These are phyloP conservation scores for Yamadazyma atlantica DNA, from an alignment of 1,139 yeast genomes.

Conservation along the genomic window DNA sequence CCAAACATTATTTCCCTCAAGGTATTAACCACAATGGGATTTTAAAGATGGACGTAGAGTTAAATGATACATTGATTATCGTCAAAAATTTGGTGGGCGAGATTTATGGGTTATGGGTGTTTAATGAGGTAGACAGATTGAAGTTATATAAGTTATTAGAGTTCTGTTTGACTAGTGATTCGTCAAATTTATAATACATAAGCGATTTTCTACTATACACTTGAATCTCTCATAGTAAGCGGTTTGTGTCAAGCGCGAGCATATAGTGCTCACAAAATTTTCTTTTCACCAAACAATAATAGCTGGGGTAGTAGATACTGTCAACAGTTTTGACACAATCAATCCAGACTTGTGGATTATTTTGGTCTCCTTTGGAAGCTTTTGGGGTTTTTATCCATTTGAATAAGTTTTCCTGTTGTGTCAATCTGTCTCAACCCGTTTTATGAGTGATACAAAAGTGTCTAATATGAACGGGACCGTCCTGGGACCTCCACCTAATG, in stretches of 20 bases:
- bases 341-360: no score
- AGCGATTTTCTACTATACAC: no score
- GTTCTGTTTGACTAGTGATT: slow-evolving; percentile 48
- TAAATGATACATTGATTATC: slow-evolving; percentile 78
- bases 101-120: slow-evolving; percentile 88
- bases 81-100: slow-evolving; percentile 74
- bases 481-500: slow-evolving; percentile 2
- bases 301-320: background rate
- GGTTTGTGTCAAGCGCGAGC: no score
- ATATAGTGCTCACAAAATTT: background rate
- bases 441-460: slow-evolving; percentile 1
- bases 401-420: no score
- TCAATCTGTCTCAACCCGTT: background rate
- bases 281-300: background rate
- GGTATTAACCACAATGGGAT: slow-evolving; percentile 46
- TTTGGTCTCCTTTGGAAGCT: no score
- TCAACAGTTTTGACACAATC: background rate
- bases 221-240: no score
- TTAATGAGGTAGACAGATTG: slow-evolving; percentile 71
- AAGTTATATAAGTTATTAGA: slow-evolving; percentile 59
- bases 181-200: slow-evolving; percentile 10
- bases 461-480: slow-evolving; percentile 2
- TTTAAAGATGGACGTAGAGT: slow-evolving; percentile 64
- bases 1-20: slow-evolving; percentile 40
- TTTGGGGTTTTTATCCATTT: background rate